Evolutionary conservation across 1,139 yeast species (phyloP), one percentile per base, ranked within the genome.

Genomic region (Debaryomyces sp.): DNA sequence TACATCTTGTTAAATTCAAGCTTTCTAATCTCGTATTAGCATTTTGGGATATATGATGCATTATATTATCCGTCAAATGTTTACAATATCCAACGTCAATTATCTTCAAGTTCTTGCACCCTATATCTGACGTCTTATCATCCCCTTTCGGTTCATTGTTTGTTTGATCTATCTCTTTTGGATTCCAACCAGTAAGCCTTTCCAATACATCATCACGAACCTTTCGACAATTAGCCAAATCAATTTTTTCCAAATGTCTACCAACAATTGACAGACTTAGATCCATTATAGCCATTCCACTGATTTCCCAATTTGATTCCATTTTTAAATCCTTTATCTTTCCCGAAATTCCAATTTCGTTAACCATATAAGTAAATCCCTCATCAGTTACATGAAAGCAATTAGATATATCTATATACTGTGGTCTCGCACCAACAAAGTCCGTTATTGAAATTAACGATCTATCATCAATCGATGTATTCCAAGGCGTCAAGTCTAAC

Each of bases 211-310:
- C 83, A 61, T 87, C 94, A 45, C 85, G 73, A 3, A 87, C 90
- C 57, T 84, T 85, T 30, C 91, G 71, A 60, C 94, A 87, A 62
- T 87, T 87, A 5, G 89, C 78, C 41, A 87, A 68, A 60, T 87
- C 90, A 24, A 87, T 71, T 50, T 80, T 84, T 50, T 77, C 80
- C 40, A 87, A 66, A 53, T 75, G 68, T 43, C 75, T 71, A 1
- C 91, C 91, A 35, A 85, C 82, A 53, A 81, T 77, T 0, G 87
- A 86, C 2, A 80, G 84, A 1, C 89, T 78, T 44, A 87, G 65
- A 61, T 87, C 94, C 89, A 87, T 84, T 22, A 87, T 84, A 4
- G 92, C 88, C 89, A 85, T 82, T 3, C 90, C 89, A 53, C 87
- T 81, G 7, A 87, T 82, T 55, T 85, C 89, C 94, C 94, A 87